A percentile compares a stretch with the other conserved stretches of the same genome.
These are phyloP conservation scores for Medicago ruthenica DNA, from an alignment of 306 rosid species.

Conservation along the genomic window DNA sequence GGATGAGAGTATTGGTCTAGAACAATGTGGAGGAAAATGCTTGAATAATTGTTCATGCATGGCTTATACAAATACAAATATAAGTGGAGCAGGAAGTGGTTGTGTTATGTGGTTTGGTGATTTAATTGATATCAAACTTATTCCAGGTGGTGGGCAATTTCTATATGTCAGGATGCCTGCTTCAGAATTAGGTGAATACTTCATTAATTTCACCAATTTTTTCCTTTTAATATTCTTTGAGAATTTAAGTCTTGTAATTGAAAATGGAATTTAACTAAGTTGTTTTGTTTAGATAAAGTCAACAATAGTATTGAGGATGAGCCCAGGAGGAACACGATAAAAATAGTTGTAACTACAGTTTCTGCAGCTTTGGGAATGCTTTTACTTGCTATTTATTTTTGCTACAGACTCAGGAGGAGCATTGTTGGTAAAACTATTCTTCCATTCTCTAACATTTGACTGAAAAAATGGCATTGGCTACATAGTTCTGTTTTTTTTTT, in stretches of 20 bases:
- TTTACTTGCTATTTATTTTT: not conserved
- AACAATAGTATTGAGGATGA: not conserved
- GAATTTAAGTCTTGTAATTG: not conserved
- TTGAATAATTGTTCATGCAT: constrained; percentile 35
- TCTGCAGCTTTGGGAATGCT: constrained; percentile 13
- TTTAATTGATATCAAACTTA: constrained; percentile 11
- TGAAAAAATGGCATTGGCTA: not conserved
- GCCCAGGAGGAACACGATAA: not conserved
- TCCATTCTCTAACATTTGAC: not conserved
- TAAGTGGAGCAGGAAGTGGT: constrained; percentile 42
- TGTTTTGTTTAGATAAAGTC: not conserved
- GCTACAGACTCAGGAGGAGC: not conserved
- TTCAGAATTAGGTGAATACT: constrained; percentile 35
- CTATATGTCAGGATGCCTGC: constrained; percentile 16
- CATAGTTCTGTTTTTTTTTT: not conserved
- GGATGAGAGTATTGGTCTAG: constrained; percentile 28
- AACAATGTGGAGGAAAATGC: constrained; percentile 29
- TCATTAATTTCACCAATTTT: too few species aligned
- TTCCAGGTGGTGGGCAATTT: not conserved
- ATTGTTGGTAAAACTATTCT: constrained; percentile 9
- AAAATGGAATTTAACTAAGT: not conserved
- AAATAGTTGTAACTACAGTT: not conserved
- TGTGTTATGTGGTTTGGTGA: constrained; percentile 44
- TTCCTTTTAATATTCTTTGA: not conserved
- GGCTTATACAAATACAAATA: constrained; percentile 44